Conservation (phyloP, 345 rosid species). For the Citrus reticulata region DNA sequence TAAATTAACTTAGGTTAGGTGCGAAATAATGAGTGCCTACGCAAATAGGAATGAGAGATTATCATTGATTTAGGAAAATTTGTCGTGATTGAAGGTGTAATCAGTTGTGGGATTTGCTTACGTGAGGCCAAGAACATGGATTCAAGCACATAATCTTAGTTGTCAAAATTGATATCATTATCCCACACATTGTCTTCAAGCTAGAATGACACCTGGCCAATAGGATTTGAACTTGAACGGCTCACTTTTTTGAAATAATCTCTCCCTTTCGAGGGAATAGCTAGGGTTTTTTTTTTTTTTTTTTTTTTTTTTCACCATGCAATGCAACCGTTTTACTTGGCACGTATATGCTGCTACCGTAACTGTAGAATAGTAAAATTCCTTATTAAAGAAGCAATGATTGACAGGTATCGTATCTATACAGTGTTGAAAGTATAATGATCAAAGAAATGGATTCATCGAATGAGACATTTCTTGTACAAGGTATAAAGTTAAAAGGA, state of each 20-base stretch:
- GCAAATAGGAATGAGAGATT: not conserved
- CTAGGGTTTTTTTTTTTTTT: not conserved
- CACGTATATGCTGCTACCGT: not conserved
- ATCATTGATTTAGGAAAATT: not conserved
- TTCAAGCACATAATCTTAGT: slow-evolving; percentile 13
- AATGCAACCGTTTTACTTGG: slow-evolving; percentile 5
- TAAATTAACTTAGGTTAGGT: slow-evolving; percentile 18
- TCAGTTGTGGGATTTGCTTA: slow-evolving; percentile 19
- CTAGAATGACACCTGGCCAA: slow-evolving; percentile 62
- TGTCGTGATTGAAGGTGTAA: slow-evolving; percentile 49
- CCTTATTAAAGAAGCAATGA: too few species aligned
- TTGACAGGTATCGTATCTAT: too few species aligned
- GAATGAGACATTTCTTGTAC: not conserved
- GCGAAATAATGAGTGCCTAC: slow-evolving; percentile 16
- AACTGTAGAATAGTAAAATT: not conserved
- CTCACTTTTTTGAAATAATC: slow-evolving; percentile 28
- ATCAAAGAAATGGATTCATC: not conserved
- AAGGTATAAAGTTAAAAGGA: slow-evolving; percentile 4
- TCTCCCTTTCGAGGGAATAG: slow-evolving; percentile 16
- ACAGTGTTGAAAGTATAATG: not conserved
- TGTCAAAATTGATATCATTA: slow-evolving; percentile 60
- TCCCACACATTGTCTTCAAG: slow-evolving; percentile 38
- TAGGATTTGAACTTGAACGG: slow-evolving; percentile 17
- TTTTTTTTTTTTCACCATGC: slow-evolving; percentile 18
- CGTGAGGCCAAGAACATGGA: slow-evolving; percentile 30